Conservation (phyloP, 306 rosid species). For the Vicia sativa region DNA sequence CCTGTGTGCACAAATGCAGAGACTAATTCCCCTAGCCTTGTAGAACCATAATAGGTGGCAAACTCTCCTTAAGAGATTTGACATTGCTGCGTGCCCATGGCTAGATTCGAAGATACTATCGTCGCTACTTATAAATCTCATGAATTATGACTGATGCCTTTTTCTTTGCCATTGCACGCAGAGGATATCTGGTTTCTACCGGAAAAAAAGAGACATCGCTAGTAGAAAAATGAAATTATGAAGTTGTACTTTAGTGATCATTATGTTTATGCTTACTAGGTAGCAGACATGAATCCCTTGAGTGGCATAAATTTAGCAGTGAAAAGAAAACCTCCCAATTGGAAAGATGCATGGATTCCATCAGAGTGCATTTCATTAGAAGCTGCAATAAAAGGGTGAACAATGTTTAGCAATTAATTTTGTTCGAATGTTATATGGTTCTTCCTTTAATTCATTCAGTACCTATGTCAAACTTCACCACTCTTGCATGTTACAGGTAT, state of each 20-base stretch:
- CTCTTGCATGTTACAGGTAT: slow-evolving; percentile 51
- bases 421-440: background rate
- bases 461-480: background rate
- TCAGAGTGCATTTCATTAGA: slow-evolving; percentile 63
- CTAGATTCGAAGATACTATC: no score
- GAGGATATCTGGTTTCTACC: no score
- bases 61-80: no score
- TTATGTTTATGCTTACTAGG: slow-evolving; percentile 47
- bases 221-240: background rate
- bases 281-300: slow-evolving; percentile 70
- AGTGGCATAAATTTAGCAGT: slow-evolving; percentile 68
- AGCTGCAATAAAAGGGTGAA: slow-evolving; percentile 79
- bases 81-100: no score
- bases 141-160: no score
- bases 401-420: slow-evolving; percentile 1
- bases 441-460: background rate
- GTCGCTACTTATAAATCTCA: no score
- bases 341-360: slow-evolving; percentile 76
- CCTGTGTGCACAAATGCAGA: no score
- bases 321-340: slow-evolving; percentile 62
- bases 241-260: slow-evolving; percentile 6
- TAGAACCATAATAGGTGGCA: no score
- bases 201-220: background rate
- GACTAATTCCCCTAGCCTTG: no score
- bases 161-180: no score